A percentile compares a stretch with the other conserved stretches of the same genome.
Evolutionary conservation across 441 rosid species (phyloP).

Genomic region (Mallotus repandus): DNA sequence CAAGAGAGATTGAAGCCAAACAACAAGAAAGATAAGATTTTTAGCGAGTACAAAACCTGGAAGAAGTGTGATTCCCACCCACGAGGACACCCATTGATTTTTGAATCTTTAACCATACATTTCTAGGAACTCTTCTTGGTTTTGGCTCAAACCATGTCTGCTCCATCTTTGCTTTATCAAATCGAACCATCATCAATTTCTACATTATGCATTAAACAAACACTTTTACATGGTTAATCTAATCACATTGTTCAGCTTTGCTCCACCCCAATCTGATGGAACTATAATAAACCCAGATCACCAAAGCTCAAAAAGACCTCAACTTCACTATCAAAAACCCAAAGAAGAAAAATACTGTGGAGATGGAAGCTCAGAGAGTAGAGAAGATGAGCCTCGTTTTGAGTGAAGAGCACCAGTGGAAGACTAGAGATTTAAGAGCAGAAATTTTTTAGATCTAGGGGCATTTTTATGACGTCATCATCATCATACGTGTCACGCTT

Average conservation of each 20-base stretch:
- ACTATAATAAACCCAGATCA: neutral
- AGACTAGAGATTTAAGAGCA: neutral
- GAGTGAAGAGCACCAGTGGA: neutral
- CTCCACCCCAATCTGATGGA: too few species aligned
- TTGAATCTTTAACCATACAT: slow-evolving; percentile 65
- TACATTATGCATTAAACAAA: slow-evolving; percentile 24
- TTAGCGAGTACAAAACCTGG: slow-evolving; percentile 85
- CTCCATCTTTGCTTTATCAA: slow-evolving; percentile 29
- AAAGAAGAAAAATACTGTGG: neutral
- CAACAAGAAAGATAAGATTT: neutral
- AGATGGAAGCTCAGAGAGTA: neutral
- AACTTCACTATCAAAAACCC: neutral
- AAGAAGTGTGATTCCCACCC: slow-evolving; percentile 90
- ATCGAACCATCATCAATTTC: slow-evolving; percentile 19
- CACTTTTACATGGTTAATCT: neutral
- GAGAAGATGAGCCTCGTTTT: neutral
- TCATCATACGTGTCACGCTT: neutral
- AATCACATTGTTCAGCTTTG: too few species aligned
- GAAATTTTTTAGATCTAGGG: neutral
- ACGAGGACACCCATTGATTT: slow-evolving; percentile 73
- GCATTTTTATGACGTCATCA: neutral
- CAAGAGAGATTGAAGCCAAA: slow-evolving; percentile 36
- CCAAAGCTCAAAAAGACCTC: neutral
- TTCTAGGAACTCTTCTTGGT: slow-evolving; percentile 45
- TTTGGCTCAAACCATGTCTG: slow-evolving; percentile 31